Conservation (phyloP, 2,329 filamentous ascomycete species). For the Monilinia aucupariae region DNA sequence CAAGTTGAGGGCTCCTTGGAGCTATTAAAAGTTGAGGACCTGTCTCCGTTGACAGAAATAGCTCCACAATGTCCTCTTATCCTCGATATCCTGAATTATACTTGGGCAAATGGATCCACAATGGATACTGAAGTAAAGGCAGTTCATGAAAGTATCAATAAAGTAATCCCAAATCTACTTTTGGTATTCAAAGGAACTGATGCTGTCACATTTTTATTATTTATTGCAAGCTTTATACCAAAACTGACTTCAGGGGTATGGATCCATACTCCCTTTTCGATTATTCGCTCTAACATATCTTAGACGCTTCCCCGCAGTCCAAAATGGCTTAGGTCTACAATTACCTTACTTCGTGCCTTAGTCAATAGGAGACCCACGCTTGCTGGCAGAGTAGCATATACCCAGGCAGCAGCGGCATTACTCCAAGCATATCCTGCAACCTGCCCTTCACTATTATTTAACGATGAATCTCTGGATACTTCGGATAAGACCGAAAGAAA, state of each 20-base stretch:
- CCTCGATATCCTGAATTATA: slow-evolving; percentile 50
- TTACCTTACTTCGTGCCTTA: slow-evolving; percentile 47
- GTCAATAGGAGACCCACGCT: slow-evolving; percentile 51
- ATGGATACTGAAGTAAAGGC: slow-evolving; percentile 31
- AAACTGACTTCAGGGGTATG: slow-evolving; percentile 46
- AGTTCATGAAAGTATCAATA: slow-evolving; percentile 42
- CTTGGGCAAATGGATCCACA: slow-evolving; percentile 49
- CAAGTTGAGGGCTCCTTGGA: slow-evolving; percentile 45
- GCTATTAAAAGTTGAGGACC: slow-evolving; percentile 46
- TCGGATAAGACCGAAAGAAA: slow-evolving; percentile 18
- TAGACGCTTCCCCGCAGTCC: slow-evolving; percentile 47
- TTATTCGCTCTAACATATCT: slow-evolving; percentile 14
- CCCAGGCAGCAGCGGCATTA: slow-evolving; percentile 52
- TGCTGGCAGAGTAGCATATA: slow-evolving; percentile 53
- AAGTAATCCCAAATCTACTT: slow-evolving; percentile 44
- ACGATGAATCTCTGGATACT: slow-evolving; percentile 33
- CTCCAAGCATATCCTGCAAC: slow-evolving; percentile 49
- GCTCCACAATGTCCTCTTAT: slow-evolving; percentile 49
- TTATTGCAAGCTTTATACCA: slow-evolving; percentile 49
- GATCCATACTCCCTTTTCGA: slow-evolving; percentile 10
- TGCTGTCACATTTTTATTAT: slow-evolving; percentile 53
- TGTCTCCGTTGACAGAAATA: slow-evolving; percentile 52
- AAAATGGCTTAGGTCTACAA: slow-evolving; percentile 47
- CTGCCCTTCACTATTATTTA: slow-evolving; percentile 49
- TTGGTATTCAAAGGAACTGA: slow-evolving; percentile 54